A percentile compares a stretch with the other conserved stretches of the same genome.
These are phyloP conservation scores for Bacterosira constricta DNA, from an alignment of 108 stramenopile genomes.

Conservation along the genomic window DNA sequence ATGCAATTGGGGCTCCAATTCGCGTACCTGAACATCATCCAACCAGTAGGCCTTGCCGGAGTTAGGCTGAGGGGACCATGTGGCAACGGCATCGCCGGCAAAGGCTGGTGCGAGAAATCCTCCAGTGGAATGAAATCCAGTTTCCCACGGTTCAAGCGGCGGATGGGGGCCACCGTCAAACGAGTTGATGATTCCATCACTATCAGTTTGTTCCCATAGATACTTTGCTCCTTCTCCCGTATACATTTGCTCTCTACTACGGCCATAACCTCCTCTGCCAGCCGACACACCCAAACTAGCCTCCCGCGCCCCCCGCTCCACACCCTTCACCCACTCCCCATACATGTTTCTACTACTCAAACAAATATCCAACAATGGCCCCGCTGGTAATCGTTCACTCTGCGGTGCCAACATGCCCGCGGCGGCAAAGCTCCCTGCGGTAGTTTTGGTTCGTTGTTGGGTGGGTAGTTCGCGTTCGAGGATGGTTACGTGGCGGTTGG, in stretches of 20 bases:
- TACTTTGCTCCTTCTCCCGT: constrained; percentile 57
- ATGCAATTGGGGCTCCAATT: constrained; percentile 84
- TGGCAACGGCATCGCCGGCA: constrained; percentile 86
- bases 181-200: constrained; percentile 1
- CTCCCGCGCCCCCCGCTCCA: constrained; percentile 69
- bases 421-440: constrained; percentile 68
- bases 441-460: constrained; percentile 23
- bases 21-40: constrained; percentile 78
- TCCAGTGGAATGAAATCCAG: constrained; percentile 84
- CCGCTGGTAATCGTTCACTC: constrained; percentile 84
- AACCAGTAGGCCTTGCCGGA: constrained; percentile 79
- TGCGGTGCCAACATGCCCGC: constrained; percentile 91
- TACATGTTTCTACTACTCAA: constrained; percentile 74
- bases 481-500: constrained; percentile 73
- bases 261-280: neutral
- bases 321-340: constrained; percentile 64
- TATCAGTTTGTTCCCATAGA: constrained; percentile 40
- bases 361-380: constrained; percentile 86
- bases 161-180: neutral
- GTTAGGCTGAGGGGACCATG: constrained; percentile 79
- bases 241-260: neutral
- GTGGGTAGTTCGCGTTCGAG: constrained; percentile 57
- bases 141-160: constrained; percentile 58
- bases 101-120: constrained; percentile 94
- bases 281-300: constrained; percentile 28